Percentiles rank a stretch among this genome's conserved stretches.
Evolutionary conservation across 1,284 basidiomycete genomes (phyloP).

Genomic region (Malassezia obtusa): DNA sequence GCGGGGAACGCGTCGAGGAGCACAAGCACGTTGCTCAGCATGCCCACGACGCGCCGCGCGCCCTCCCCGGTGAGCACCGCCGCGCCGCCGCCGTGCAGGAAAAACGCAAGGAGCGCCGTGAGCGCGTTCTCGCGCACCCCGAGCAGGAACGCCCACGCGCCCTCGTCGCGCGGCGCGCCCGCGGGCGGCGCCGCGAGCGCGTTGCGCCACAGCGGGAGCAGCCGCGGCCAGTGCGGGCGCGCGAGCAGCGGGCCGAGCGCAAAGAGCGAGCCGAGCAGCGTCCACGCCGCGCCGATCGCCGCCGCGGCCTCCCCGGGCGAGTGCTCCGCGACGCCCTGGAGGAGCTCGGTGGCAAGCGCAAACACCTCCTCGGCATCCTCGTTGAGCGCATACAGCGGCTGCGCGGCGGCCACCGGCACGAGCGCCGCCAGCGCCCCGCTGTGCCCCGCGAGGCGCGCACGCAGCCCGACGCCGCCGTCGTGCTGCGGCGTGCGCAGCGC

Average conservation of each 20-base stretch:
- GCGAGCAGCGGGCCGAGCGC: conserved; percentile 87
- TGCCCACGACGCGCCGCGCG: conserved; percentile 70
- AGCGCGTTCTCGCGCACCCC: conserved; percentile 84
- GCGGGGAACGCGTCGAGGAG: conserved; percentile 62
- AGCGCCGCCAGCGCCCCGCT: conserved; percentile 79
- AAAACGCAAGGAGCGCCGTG: conserved; percentile 75
- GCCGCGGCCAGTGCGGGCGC: conserved; percentile 76
- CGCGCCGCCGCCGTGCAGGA: conserved; percentile 57
- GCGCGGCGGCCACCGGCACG: conserved; percentile 70
- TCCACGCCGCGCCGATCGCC: conserved; percentile 92
- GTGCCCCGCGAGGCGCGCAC: conserved; percentile 73
- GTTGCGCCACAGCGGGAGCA: conserved; percentile 91
- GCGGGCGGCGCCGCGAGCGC: conserved; percentile 80
- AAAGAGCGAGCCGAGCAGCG: conserved; percentile 78
- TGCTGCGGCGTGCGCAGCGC: conserved; percentile 44
- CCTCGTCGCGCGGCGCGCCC: conserved; percentile 59
- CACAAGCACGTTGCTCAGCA: conserved; percentile 78
- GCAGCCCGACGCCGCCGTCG: conserved; percentile 50
- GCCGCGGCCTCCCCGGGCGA: conserved; percentile 69
- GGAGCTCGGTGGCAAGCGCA: conserved; percentile 76
- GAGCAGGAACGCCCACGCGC: conserved; percentile 76
- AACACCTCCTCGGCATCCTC: conserved; percentile 83
- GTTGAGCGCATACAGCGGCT: conserved; percentile 87
- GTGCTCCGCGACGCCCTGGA: conserved; percentile 72
- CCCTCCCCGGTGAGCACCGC: conserved; percentile 80